phyloP scores from a whole-genome alignment of 2,329 filamentous ascomycete genomes.

The Cordyceps pruinosa region DNA sequence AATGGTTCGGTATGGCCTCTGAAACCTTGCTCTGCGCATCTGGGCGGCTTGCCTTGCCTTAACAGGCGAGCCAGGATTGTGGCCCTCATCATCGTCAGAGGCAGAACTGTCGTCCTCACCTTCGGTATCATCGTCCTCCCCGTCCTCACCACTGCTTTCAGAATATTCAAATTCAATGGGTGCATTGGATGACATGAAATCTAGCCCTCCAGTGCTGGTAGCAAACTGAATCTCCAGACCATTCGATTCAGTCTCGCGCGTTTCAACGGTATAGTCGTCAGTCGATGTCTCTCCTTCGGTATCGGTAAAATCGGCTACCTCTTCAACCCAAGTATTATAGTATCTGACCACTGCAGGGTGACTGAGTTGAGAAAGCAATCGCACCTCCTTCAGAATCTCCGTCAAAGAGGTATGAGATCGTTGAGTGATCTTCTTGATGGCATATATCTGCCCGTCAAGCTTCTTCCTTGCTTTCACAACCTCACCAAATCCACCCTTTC shows the following conservation, averaged over 20 bases:
- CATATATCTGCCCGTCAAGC: slow-evolving; percentile 87
- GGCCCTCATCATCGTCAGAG: slow-evolving; percentile 26
- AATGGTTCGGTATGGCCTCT: slow-evolving; percentile 58
- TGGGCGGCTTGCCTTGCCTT: slow-evolving; percentile 25
- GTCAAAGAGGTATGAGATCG: slow-evolving; percentile 71
- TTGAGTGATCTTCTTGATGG: slow-evolving; percentile 92
- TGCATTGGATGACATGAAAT: slow-evolving; percentile 86
- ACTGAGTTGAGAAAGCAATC: slow-evolving; percentile 83
- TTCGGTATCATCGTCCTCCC: slow-evolving; percentile 39
- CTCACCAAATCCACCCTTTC: slow-evolving; percentile 91
- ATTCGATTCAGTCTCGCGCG: slow-evolving; percentile 32
- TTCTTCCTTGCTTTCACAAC: slow-evolving; percentile 94
- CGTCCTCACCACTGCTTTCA: slow-evolving; percentile 38
- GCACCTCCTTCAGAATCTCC: slow-evolving; percentile 77
- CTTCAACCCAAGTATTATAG: slow-evolving; percentile 91
- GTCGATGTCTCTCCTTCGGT: slow-evolving; percentile 52
- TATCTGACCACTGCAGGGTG: slow-evolving; percentile 84
- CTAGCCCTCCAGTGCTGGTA: slow-evolving; percentile 71
- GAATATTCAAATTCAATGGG: slow-evolving; percentile 71
- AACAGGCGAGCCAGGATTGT: slow-evolving; percentile 24
- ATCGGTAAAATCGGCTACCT: slow-evolving; percentile 47
- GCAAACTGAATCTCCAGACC: slow-evolving; percentile 51
- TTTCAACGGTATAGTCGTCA: slow-evolving; percentile 37
- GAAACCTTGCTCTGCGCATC: slow-evolving; percentile 30
- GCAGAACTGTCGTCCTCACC: slow-evolving; percentile 35